Evolutionary conservation across 2,329 filamentous ascomycete species (phyloP).

Genomic region (Pseudophaeomoniella oleicola): DNA sequence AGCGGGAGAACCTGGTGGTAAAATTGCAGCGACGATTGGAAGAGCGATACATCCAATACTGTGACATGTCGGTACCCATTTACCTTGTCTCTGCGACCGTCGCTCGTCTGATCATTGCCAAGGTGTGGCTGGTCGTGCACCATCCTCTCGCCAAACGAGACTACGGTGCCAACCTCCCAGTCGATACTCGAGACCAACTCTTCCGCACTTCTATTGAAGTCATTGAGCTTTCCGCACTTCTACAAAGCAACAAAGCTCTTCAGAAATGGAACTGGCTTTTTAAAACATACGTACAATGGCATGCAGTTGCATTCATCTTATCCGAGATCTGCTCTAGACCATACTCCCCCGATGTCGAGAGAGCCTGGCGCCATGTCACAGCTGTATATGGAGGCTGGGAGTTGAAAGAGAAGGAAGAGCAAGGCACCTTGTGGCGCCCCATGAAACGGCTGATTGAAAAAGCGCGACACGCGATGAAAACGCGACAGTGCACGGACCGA

Average conservation of each 20-base stretch:
- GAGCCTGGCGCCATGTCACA: conserved; percentile 40
- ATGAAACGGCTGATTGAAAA: conserved; percentile 45
- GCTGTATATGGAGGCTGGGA: conserved; percentile 24
- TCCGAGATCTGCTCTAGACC: conserved; percentile 33
- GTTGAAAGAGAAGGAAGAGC: conserved; percentile 21
- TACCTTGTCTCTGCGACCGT: conserved; percentile 36
- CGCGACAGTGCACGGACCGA: no score
- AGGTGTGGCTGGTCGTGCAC: conserved; percentile 34
- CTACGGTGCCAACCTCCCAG: conserved; percentile 17
- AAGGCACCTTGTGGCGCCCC: conserved; percentile 49
- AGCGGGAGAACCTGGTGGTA: conserved; percentile 31
- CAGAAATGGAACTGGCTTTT: conserved; percentile 45
- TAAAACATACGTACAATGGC: conserved; percentile 45
- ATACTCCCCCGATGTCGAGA: conserved; percentile 32
- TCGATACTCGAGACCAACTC: conserved; percentile 20
- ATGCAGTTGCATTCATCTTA: conserved; percentile 42
- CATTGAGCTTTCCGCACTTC: conserved; percentile 34
- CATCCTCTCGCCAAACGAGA: conserved; percentile 33
- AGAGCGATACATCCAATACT: conserved; percentile 26
- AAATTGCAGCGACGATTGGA: conserved; percentile 31
- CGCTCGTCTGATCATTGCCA: conserved; percentile 22
- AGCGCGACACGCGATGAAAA: conserved; percentile 39
- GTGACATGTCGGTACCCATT: conserved; percentile 20
- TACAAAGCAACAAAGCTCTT: conserved; percentile 35
- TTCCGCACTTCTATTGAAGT: conserved; percentile 25